Base-by-base conservation (phyloP, 805 yeast genomes). In the Candida schatavii region DNA sequence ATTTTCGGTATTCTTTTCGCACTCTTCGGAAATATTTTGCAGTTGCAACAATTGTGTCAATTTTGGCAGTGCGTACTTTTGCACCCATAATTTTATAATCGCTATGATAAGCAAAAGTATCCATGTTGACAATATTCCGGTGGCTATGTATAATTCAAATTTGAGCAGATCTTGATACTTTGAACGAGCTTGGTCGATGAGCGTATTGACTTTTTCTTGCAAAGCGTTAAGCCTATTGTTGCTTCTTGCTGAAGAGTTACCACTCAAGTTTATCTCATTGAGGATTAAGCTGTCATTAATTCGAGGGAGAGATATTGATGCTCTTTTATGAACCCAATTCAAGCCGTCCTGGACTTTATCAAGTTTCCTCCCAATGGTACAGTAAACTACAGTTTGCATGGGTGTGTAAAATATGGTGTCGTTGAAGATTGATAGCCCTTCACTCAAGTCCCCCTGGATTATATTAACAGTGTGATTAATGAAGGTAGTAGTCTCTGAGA, bases 321-420 rank as follows among this genome's bases (percentile, higher is more conserved):
- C 70, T 47, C 85, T 69, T 27, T 82, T 66, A 50, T 83, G 70
- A 1, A 89, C 65, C 97, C 97, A 93, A 2, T 81, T 75, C 41
- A 90, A 62, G 0, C 95, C 98, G 23, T 75, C 56, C 47, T 85
- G 85, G 2, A 88, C 67, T 18, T 74, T 70, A 11, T 70, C 70
- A 5, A 91, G 59, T 52, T 91, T 93, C 37, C 83, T 70, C 14
- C 87, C 91, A 29, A 93, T 69, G 2, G 87, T 78, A 64, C 99
- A 91, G 25, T 82, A 80, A 3, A 90, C 85, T 0, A 88, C 79
- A 0, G 83, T 73, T 22, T 74, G 71, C 35, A 88, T 70, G 0
- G 95, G 85, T 1, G 72, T 72, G 4, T 81, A 80, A 62, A 93
- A 89, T 0, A 81, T 70, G 6, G 72, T 38, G 13, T 19, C 26